These are phyloP conservation scores for Marasmius fiardii DNA, from an alignment of 1,284 basidiomycete species.

Conservation along the genomic window DNA sequence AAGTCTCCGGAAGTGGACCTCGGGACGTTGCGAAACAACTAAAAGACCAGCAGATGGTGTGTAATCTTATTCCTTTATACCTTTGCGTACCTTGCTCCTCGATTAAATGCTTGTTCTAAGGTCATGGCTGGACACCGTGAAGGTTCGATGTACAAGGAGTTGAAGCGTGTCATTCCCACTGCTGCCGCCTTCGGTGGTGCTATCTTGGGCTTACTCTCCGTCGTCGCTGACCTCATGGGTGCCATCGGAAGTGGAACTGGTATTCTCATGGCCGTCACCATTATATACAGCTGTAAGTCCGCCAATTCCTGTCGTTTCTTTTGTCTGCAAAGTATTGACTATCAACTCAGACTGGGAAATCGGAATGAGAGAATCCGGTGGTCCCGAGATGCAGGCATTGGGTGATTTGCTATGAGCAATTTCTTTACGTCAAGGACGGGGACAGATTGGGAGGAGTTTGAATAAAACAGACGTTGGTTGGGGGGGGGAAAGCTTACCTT, in stretches of 20 bases:
- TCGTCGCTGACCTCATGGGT: constrained; percentile 94
- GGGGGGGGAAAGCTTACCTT: neutral
- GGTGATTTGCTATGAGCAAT: constrained; percentile 51
- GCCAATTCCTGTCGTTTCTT: constrained; percentile 6
- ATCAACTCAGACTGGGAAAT: constrained; percentile 65
- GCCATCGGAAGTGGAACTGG: constrained; percentile 96
- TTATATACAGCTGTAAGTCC: constrained; percentile 90
- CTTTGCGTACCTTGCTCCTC: neutral
- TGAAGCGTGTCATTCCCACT: constrained; percentile 37
- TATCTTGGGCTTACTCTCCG: constrained; percentile 90
- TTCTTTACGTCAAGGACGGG: neutral
- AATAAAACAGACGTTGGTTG: neutral
- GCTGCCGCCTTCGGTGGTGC: constrained; percentile 97
- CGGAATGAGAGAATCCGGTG: constrained; percentile 73
- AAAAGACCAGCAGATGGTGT: constrained; percentile 96
- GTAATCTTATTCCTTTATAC: constrained; percentile 8
- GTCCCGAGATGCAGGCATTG: constrained; percentile 72
- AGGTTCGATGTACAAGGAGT: constrained; percentile 6
- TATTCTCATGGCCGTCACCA: constrained; percentile 97
- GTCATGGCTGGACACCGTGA: constrained; percentile 33
- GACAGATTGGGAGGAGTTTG: neutral
- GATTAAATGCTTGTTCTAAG: constrained; percentile 32
- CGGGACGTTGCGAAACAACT: constrained; percentile 97
- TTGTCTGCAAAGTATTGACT: constrained; percentile 4
- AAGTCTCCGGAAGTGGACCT: constrained; percentile 94